Percentiles rank a stretch among this genome's conserved stretches.
These are phyloP conservation scores for Russula sp. DNA, from an alignment of 768 basidiomycete genomes.

Conservation along the genomic window DNA sequence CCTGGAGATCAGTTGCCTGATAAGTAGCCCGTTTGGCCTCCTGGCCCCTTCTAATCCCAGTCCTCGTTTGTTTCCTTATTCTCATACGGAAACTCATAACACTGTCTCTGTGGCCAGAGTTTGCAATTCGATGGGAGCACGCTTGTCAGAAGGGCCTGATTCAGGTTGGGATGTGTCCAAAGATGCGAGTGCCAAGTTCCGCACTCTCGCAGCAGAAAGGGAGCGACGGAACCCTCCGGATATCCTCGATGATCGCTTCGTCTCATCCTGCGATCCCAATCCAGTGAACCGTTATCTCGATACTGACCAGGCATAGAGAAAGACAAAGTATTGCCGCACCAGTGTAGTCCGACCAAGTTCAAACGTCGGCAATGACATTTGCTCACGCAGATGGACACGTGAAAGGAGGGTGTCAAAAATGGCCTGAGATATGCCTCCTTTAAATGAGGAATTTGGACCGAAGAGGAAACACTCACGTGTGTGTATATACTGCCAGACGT, in stretches of 20 bases:
- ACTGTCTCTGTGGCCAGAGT: too few relatives aligned
- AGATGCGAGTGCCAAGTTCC: too few relatives aligned
- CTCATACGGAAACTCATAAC: too few relatives aligned
- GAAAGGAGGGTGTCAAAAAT: constrained; percentile 4
- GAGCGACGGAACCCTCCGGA: background rate
- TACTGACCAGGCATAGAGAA: background rate
- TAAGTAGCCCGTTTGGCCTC: too few relatives aligned
- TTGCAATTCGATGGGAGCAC: too few relatives aligned
- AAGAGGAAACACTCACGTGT: background rate
- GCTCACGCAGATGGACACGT: background rate
- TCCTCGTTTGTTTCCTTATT: too few relatives aligned
- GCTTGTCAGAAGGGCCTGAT: too few relatives aligned
- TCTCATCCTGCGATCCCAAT: background rate
- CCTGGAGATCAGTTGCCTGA: too few relatives aligned
- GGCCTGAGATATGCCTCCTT: background rate
- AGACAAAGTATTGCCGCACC: background rate
- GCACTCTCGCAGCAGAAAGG: background rate
- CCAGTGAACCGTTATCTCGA: background rate
- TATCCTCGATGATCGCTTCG: too few relatives aligned
- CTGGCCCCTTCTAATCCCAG: too few relatives aligned
- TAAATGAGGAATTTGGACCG: background rate
- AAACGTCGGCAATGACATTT: background rate
- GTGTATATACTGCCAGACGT: background rate
- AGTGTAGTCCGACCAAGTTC: background rate
- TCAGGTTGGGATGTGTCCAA: too few relatives aligned